A percentile compares a stretch with the other conserved stretches of the same genome.
Evolutionary conservation across 73 alveolate genomes (phyloP).

Genomic region (Diophrys sp.): DNA sequence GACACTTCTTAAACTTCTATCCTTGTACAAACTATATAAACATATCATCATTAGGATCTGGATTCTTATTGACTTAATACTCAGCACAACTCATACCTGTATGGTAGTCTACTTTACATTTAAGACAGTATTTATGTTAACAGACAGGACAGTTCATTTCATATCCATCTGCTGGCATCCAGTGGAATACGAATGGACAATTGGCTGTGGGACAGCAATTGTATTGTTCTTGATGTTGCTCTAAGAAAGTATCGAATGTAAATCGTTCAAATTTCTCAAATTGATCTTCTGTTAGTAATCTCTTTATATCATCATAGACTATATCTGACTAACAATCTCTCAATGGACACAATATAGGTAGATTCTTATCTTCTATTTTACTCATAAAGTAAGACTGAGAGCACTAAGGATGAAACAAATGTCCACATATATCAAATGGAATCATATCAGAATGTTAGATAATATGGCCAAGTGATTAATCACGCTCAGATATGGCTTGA

Average conservation of each 20-base stretch:
- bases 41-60: too few species aligned
- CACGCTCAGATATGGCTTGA: too few species aligned
- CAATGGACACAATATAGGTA: conserved; percentile 1
- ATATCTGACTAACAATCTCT: neutral
- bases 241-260: conserved; percentile 11
- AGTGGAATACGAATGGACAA: conserved; percentile 14
- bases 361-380: too few species aligned
- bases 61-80: too few species aligned
- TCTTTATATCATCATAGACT: neutral
- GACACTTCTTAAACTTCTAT: conserved; percentile 58
- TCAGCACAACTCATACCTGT: too few species aligned
- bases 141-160: conserved; percentile 2
- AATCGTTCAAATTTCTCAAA: neutral
- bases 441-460: too few species aligned
- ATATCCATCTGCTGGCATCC: conserved; percentile 12
- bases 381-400: too few species aligned
- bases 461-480: too few species aligned
- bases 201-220: conserved; percentile 16
- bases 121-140: conserved; percentile 2
- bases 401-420: too few species aligned
- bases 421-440: too few species aligned
- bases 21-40: conserved; percentile 66
- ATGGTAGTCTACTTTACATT: conserved; percentile 13
- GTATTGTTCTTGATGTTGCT: conserved; percentile 7
- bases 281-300: neutral